phyloP scores from a whole-genome alignment of 2,329 filamentous ascomycete genomes.

The Fusarium decemcellulare region DNA sequence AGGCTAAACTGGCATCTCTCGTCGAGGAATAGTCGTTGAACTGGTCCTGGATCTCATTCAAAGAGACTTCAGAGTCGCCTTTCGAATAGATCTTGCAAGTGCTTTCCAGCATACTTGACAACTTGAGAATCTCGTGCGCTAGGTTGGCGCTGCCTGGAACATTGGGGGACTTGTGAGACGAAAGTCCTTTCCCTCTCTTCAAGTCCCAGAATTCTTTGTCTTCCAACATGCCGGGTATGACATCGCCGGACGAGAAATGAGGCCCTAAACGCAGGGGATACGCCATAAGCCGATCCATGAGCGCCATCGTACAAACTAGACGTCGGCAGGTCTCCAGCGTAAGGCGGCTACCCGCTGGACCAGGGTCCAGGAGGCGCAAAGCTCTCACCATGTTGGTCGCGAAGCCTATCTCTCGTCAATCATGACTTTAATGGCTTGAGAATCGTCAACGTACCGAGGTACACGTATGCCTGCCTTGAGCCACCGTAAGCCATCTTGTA shows the following conservation, averaged over 20 bases:
- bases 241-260: neutral
- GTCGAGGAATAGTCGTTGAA: too few relatives aligned
- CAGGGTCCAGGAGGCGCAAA: neutral
- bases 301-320: neutral
- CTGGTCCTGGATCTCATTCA: neutral
- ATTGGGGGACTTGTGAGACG: neutral
- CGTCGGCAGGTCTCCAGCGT: neutral
- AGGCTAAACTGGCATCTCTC: too few relatives aligned
- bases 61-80: neutral
- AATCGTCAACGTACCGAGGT: neutral
- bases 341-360: neutral
- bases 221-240: neutral
- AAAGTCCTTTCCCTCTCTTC: neutral
- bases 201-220: neutral
- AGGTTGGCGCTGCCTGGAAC: neutral
- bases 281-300: neutral
- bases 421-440: neutral
- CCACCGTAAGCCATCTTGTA: neutral
- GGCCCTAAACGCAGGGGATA: neutral
- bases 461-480: constrained; percentile 2
- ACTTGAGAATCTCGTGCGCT: neutral
- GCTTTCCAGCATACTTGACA: neutral
- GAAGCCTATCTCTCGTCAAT: neutral
- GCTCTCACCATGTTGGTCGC: neutral
- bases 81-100: too few relatives aligned